Percentiles rank a stretch among this genome's conserved stretches.
Conservation (phyloP, 495 filamentous ascomycete species). For the Podospora pseudopauciseta region DNA sequence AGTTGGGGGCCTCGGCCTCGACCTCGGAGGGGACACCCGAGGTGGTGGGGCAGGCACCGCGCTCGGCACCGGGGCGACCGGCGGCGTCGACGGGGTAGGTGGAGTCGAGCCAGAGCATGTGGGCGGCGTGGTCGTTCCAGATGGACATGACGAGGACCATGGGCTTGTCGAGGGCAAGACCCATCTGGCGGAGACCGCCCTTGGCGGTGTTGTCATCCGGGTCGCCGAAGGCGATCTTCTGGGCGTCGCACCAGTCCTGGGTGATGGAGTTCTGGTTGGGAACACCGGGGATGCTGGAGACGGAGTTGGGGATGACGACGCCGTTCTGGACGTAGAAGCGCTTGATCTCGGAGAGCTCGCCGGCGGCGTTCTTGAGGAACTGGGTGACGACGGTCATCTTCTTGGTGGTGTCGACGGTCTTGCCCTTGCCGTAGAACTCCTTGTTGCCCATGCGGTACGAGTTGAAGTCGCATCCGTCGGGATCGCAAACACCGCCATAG, state of each 20-base stretch:
- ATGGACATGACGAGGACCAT: conserved; percentile 78
- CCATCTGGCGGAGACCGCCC: conserved; percentile 60
- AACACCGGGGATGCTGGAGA: conserved; percentile 51
- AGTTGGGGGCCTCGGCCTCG: conserved; percentile 51
- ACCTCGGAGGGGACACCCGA: conserved; percentile 60
- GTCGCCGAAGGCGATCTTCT: conserved; percentile 62
- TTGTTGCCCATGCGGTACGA: conserved; percentile 62
- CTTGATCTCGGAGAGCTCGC: conserved; percentile 59
- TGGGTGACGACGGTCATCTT: conserved; percentile 73
- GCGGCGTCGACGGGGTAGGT: conserved; percentile 60
- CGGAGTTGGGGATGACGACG: conserved; percentile 54
- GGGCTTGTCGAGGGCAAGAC: conserved; percentile 50
- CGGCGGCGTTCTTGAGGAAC: conserved; percentile 51
- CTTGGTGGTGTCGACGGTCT: conserved; percentile 60
- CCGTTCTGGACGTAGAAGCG: conserved; percentile 72
- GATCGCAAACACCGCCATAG: conserved; percentile 63
- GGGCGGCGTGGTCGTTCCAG: conserved; percentile 72
- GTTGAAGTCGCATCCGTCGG: conserved; percentile 76
- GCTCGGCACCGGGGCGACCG: conserved; percentile 56
- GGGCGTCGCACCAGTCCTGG: conserved; percentile 55
- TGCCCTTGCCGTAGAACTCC: conserved; percentile 59
- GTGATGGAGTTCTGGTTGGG: conserved; percentile 55
- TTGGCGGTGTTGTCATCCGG: conserved; percentile 53
- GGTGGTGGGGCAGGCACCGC: conserved; percentile 62
- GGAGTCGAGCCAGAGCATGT: conserved; percentile 86